Evolutionary conservation across 805 yeast species (phyloP), one percentile per base, ranked within the genome.

Genomic region (Monosporozyma aquatica): DNA sequence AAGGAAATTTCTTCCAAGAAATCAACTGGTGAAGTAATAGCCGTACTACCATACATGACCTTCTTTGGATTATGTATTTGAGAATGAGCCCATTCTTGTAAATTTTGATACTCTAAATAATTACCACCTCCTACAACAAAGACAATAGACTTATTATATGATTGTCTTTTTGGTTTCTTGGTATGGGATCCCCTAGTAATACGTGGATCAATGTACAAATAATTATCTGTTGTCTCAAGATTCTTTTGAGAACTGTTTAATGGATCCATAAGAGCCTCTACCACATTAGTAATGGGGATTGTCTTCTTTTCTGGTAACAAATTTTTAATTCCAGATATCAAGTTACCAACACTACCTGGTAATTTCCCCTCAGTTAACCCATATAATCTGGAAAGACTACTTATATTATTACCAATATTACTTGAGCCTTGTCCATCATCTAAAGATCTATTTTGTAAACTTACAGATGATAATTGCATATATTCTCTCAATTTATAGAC

Each of bases 81-180:
- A 5, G 67, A 59, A 36, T 67, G 61, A 0, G 78, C 76, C 94
- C 95, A 89, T 61, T 89, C 95, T 62, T 86, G 95, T 56, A 92
- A 72, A 56, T 90, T 90, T 46, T 89, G 94, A 59, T 90, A 92
- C 66, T 92, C 99, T 48, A 85, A 67, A 59, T 87, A 92, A 62
- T 86, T 89, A 38, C 97, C 97, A 27, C 98, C 98, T 21, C 98
- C 99, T 43, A 92, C 89, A 41, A 89, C 86, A 61, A 92, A 92
- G 17, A 92, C 95, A 39, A 86, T 67, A 1, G 94, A 78, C 51
- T 87, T 92, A 45, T 78, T 78, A 61, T 85, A 87, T 9, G 80
- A 68, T 51, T 81, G 84, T 56, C 95, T 77, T 61, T 78, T 82
- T 29, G 97, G 97, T 28, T 89, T 90, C 53, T 82, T 79, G 3